Evolutionary conservation across 306 rosid genomes (phyloP).

Genomic region (Vigna radiata): DNA sequence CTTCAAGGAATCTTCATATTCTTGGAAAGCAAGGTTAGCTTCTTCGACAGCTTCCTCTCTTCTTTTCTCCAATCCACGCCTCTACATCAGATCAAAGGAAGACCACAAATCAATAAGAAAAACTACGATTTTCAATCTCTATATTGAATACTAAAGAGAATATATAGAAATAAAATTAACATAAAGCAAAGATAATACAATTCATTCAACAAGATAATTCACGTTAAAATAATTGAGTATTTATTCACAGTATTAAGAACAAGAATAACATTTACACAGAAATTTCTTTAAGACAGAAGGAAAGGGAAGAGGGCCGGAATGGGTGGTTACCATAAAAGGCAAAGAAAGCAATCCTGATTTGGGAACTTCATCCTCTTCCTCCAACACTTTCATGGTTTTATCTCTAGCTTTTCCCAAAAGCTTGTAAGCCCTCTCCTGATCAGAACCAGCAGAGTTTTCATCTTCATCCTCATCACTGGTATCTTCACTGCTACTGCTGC

Average conservation of each 20-base stretch:
- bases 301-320: slow-evolving; percentile 26
- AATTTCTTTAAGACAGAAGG: slow-evolving; percentile 19
- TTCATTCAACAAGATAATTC: background rate
- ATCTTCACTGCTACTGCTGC: slow-evolving; percentile 75
- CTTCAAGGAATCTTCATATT: slow-evolving; percentile 66
- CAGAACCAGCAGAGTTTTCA: slow-evolving; percentile 56
- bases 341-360: slow-evolving; percentile 81
- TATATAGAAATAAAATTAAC: background rate
- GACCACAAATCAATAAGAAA: slow-evolving; percentile 31
- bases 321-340: slow-evolving; percentile 81
- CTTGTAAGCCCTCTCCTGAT: slow-evolving; percentile 60
- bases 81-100: slow-evolving; percentile 56
- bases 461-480: slow-evolving; percentile 68
- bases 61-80: slow-evolving; percentile 79
- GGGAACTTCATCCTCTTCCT: slow-evolving; percentile 79
- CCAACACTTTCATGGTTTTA: slow-evolving; percentile 66
- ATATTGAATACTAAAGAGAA: slow-evolving; percentile 20
- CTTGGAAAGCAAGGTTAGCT: slow-evolving; percentile 79
- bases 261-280: slow-evolving; percentile 12
- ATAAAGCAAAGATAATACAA: background rate
- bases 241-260: slow-evolving; percentile 17
- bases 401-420: slow-evolving; percentile 75
- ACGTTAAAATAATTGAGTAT: background rate
- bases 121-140: slow-evolving; percentile 20
- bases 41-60: slow-evolving; percentile 79